Evolutionary conservation across 306 rosid species (phyloP).

Genomic region (Vigna mungo): DNA sequence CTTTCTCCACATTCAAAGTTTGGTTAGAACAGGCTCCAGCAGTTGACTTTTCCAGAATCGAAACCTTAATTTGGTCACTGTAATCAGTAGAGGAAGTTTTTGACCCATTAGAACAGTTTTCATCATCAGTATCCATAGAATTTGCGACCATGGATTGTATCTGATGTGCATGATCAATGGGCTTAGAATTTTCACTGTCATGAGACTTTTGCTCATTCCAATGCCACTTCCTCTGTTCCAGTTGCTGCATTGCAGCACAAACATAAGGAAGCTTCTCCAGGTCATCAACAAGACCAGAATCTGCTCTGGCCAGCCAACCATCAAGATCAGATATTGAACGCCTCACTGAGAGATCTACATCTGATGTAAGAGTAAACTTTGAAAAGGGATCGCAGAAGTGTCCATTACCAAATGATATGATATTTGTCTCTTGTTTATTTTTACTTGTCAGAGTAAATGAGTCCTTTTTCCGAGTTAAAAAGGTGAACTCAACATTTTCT

Average conservation of each 20-base stretch:
- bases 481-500: slow-evolving; percentile 70
- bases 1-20: slow-evolving; percentile 53
- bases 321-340: slow-evolving; percentile 87
- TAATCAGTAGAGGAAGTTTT: slow-evolving; percentile 49
- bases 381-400: slow-evolving; percentile 74
- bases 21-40: slow-evolving; percentile 52
- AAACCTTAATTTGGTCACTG: slow-evolving; percentile 49
- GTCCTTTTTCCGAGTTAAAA: slow-evolving; percentile 73
- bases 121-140: slow-evolving; percentile 49
- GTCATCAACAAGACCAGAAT: slow-evolving; percentile 91
- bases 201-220: slow-evolving; percentile 72
- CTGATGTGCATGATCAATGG: slow-evolving; percentile 49
- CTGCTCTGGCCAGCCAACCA: slow-evolving; percentile 90
- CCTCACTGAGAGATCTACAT: slow-evolving; percentile 85
- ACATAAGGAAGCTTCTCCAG: slow-evolving; percentile 94
- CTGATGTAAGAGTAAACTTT: slow-evolving; percentile 86
- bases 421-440: slow-evolving; percentile 57
- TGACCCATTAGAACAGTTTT: slow-evolving; percentile 48
- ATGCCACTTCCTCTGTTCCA: slow-evolving; percentile 84
- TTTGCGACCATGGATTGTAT: slow-evolving; percentile 44
- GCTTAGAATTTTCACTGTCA: slow-evolving; percentile 46
- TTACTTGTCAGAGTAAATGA: slow-evolving; percentile 59
- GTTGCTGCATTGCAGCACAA: slow-evolving; percentile 90
- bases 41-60: slow-evolving; percentile 43
- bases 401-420: slow-evolving; percentile 33